phyloP scores from a whole-genome alignment of 2,329 filamentous ascomycete genomes.

The Diaporthe helianthi region DNA sequence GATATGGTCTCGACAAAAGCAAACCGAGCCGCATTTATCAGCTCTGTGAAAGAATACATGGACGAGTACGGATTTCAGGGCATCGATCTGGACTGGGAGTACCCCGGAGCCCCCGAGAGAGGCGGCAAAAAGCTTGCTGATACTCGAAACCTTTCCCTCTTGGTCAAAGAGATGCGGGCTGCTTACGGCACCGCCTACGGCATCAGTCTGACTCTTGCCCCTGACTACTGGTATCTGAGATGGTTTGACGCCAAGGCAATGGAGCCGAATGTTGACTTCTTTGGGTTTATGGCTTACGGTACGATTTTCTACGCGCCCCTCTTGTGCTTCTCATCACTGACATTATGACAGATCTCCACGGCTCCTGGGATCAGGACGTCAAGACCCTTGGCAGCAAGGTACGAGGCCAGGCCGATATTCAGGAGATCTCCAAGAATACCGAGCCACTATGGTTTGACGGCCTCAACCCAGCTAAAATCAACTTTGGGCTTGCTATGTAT shows the following conservation, averaged over 20 bases:
- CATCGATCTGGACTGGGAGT: conserved; percentile 46
- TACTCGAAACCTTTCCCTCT: conserved; percentile 44
- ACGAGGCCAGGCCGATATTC: conserved; percentile 50
- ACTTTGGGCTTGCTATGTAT: conserved; percentile 56
- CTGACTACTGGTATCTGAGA: conserved; percentile 49
- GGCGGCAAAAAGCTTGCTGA: conserved; percentile 46
- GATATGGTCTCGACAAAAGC: conserved; percentile 39
- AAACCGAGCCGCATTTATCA: conserved; percentile 47
- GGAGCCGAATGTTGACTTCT: conserved; percentile 47
- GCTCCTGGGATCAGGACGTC: conserved; percentile 48
- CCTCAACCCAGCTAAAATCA: conserved; percentile 50
- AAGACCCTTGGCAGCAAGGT: conserved; percentile 43
- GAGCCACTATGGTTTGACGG: conserved; percentile 51
- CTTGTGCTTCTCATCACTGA: no score
- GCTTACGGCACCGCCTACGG: conserved; percentile 48
- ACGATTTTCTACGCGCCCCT: no score
- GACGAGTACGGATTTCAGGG: conserved; percentile 48
- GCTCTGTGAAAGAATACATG: conserved; percentile 44
- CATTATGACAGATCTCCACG: conserved; percentile 44
- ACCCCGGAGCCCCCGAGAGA: conserved; percentile 44
- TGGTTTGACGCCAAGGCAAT: conserved; percentile 47
- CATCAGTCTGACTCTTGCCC: conserved; percentile 48
- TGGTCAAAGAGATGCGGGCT: conserved; percentile 46
- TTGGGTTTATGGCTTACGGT: conserved; percentile 49
- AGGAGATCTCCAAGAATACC: conserved; percentile 47